These are phyloP conservation scores for Xerocomellus amylosporus DNA, from an alignment of 768 basidiomycete genomes.

Conservation along the genomic window DNA sequence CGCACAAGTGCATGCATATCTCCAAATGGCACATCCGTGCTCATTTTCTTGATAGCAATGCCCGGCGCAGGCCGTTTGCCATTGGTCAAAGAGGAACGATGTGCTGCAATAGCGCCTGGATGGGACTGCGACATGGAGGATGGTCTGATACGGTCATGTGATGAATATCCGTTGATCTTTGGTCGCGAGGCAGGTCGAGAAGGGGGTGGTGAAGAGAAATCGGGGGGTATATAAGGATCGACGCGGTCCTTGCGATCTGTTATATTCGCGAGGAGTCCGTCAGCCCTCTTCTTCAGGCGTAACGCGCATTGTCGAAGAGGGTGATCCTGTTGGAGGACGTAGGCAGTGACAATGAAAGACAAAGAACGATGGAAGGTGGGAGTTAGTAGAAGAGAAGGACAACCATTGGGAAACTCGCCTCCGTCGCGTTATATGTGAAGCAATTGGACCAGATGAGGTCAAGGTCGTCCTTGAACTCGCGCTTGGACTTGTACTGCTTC, in stretches of 20 bases:
- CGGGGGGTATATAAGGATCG: conserved; percentile 62
- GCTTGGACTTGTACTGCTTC: conserved; percentile 89
- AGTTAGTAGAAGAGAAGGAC: not conserved
- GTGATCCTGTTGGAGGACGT: conserved; percentile 57
- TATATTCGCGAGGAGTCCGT: conserved; percentile 82
- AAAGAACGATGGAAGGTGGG: not conserved
- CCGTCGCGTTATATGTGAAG: conserved; percentile 84
- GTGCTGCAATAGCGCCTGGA: not conserved
- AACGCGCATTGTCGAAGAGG: conserved; percentile 81
- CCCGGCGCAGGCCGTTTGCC: conserved; percentile 15
- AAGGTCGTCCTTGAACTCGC: conserved; percentile 90
- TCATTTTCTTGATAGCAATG: conserved; percentile 11
- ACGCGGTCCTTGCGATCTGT: conserved; percentile 83
- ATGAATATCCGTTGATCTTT: conserved; percentile 41
- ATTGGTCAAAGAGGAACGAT: conserved; percentile 16
- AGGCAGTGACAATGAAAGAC: not conserved
- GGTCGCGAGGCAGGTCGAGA: conserved; percentile 37
- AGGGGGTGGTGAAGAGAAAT: conserved; percentile 33
- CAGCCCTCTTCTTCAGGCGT: conserved; percentile 80
- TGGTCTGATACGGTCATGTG: conserved; percentile 21
- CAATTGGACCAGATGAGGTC: conserved; percentile 98
- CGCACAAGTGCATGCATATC: conserved; percentile 70
- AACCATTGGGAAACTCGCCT: conserved; percentile 53
- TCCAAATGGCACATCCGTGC: conserved; percentile 50
- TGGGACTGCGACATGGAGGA: conserved; percentile 25